These are phyloP conservation scores for Plasmodium gallinaceum DNA, from an alignment of 169 alveolate genomes.

Conservation along the genomic window DNA sequence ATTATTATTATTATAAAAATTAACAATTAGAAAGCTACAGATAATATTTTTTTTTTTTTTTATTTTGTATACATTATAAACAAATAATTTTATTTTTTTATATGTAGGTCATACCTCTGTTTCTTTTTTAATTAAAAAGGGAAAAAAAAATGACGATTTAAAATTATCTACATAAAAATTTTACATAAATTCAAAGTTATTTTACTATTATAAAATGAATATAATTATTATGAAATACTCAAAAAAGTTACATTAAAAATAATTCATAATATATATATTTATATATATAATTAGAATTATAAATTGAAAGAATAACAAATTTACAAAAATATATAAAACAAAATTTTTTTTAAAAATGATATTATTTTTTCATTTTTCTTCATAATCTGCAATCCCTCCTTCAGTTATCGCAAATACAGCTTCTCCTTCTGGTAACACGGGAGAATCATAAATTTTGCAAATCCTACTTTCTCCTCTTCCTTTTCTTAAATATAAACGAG, in stretches of 20 bases:
- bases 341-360: background rate
- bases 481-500: slow-evolving; percentile 94
- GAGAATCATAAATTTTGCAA: slow-evolving; percentile 97
- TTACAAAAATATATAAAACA: background rate
- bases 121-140: background rate
- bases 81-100: too few species aligned
- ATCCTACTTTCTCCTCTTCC: slow-evolving; percentile 95
- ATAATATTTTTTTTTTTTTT: too few species aligned
- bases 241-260: slow-evolving; percentile 2
- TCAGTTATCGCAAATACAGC: slow-evolving; percentile 94
- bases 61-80: too few species aligned
- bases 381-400: slow-evolving; percentile 94
- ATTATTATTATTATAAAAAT: too few species aligned
- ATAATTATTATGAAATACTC: slow-evolving; percentile 8
- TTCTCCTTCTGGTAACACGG: slow-evolving; percentile 98
- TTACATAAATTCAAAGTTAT: slow-evolving; percentile 1
- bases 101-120: too few species aligned
- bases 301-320: background rate
- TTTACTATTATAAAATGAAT: background rate
- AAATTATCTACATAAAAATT: slow-evolving; percentile 5
- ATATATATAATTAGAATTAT: background rate
- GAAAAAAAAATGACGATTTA: background rate
- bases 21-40: background rate
- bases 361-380: slow-evolving; percentile 76
- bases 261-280: background rate